These are phyloP conservation scores for Amanita subjunquillea DNA, from an alignment of 768 basidiomycete species.

Conservation along the genomic window DNA sequence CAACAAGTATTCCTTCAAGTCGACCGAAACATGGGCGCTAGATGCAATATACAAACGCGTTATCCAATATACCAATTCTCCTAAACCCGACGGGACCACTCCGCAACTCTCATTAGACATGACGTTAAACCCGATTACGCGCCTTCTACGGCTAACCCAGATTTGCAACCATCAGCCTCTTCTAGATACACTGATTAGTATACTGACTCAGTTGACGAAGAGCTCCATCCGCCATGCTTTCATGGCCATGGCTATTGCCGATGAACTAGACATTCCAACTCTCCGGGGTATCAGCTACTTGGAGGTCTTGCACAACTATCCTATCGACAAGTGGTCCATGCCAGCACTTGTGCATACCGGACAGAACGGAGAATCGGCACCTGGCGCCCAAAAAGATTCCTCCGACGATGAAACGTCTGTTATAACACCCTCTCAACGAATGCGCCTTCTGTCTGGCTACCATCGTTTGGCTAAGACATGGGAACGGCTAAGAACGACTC, in stretches of 20 bases:
- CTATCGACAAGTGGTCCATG: conserved; percentile 26
- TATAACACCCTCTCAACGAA: conserved; percentile 47
- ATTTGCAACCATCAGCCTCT: conserved; percentile 53
- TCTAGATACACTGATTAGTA: conserved; percentile 45
- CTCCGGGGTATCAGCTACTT: conserved; percentile 61
- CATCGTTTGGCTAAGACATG: conserved; percentile 57
- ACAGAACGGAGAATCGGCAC: background rate
- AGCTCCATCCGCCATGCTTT: conserved; percentile 58
- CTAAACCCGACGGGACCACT: background rate
- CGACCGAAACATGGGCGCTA: conserved; percentile 64
- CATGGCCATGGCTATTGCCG: conserved; percentile 62
- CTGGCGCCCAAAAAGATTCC: background rate
- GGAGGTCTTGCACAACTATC: conserved; percentile 60
- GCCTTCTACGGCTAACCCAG: conserved; percentile 56
- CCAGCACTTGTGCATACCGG: conserved; percentile 18
- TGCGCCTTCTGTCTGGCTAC: conserved; percentile 60
- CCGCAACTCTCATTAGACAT: background rate
- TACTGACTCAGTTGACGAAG: conserved; percentile 53
- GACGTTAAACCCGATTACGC: conserved; percentile 36
- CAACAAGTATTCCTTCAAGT: conserved; percentile 69
- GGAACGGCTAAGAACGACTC: conserved; percentile 49
- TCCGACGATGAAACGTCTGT: background rate
- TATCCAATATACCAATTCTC: conserved; percentile 22
- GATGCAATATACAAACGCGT: conserved; percentile 61
- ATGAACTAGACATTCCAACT: conserved; percentile 52